Evolutionary conservation across 2,329 filamentous ascomycete species (phyloP), one percentile per base, ranked within the genome.

Genomic region (Albifimbria verrucaria): DNA sequence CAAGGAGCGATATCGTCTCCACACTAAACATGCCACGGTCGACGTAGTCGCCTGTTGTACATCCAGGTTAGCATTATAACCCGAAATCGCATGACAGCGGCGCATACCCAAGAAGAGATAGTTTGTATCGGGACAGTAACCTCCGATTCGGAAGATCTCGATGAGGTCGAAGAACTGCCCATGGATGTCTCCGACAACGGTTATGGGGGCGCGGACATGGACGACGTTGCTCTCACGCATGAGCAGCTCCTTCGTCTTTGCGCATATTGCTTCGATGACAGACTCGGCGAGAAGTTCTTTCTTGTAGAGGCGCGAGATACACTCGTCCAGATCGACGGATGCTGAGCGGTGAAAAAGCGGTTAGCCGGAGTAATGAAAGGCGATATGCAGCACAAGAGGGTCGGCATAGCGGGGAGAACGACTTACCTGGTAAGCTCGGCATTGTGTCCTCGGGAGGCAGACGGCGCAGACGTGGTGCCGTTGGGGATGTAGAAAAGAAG

Each of bases 191-290:
- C 94, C 94, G 39, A 99, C 94, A 10, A 99, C 94, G 17, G 94
- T 99, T 54, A 99, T 91, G 2, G 94, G 94, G 26, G 94, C 92
- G 63, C 86, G 86, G 57, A 99, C 95, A 72, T 99, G 94, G 55
- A 99, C 94, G 57, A 99, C 94, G 75, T 99, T 99, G 82, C 93
- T 97, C 84, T 99, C 94, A 69, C 95, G 93, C 94, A 99, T 99
- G 62, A 99, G 82, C 63, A 99, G 81, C 78, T 99, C 94, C 70
- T 99, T 99, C 21, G 95, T 94, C 73, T 99, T 99, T 72, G 94
- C 92, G 77, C 94, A 99, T 85, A 99, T 93, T 66, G 94, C 94
- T 77, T 99, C 94, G 73, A 99, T 93, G 61, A 99, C 92, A 42
- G 93, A 96, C 75, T 99, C 94, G 65, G 94, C 92, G 54, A 99